phyloP scores from a whole-genome alignment of 805 yeast genomes.

The Zygoascus tannicola region DNA sequence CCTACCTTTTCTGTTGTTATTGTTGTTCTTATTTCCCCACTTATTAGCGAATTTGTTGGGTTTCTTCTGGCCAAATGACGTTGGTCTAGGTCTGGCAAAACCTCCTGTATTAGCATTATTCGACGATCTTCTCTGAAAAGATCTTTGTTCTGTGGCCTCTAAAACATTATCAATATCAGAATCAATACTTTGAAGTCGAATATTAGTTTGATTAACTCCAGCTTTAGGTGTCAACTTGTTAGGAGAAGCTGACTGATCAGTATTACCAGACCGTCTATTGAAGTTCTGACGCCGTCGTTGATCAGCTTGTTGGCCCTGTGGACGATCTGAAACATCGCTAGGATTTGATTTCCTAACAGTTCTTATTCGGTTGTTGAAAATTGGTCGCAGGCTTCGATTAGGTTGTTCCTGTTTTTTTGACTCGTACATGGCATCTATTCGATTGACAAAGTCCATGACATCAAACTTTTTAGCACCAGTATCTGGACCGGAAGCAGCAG shows the following conservation, averaged over 20 bases:
- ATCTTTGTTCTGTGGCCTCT: neutral
- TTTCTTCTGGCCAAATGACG: neutral
- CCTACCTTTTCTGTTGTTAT: neutral
- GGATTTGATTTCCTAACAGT: neutral
- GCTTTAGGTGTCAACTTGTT: neutral
- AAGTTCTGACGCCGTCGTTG: neutral
- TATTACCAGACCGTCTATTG: neutral
- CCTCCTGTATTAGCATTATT: neutral
- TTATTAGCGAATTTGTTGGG: neutral
- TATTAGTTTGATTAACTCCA: neutral
- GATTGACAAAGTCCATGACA: constrained; percentile 12
- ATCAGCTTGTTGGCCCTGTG: neutral
- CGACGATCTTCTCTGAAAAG: neutral
- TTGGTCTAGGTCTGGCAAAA: neutral
- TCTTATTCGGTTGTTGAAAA: neutral
- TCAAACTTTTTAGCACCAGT: constrained; percentile 9
- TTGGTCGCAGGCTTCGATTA: neutral
- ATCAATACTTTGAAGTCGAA: constrained; percentile 1
- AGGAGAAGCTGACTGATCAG: neutral
- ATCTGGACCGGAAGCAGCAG: neutral
- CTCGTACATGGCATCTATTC: constrained; percentile 14
- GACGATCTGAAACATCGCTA: neutral
- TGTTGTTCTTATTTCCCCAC: neutral
- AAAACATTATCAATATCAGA: constrained; percentile 2
- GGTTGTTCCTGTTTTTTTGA: constrained; percentile 8